phyloP scores from a whole-genome alignment of 495 filamentous ascomycete species.

The Hyaloscypha finlandica region DNA sequence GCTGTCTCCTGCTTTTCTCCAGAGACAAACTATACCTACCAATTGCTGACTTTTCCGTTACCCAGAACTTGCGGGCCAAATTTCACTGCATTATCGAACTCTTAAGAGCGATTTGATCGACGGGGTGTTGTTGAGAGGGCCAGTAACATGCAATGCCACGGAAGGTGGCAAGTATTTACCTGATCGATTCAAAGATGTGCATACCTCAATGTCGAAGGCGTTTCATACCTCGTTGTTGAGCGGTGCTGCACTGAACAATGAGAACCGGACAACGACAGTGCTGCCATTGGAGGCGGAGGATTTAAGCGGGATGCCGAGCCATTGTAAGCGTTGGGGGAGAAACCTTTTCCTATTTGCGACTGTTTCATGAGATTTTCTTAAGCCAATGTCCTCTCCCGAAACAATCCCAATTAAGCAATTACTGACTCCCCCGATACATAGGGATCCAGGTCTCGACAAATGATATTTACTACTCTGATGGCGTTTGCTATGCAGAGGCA shows the following conservation, averaged over 20 bases:
- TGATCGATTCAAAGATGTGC: slow-evolving; percentile 14
- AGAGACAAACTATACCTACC: background rate
- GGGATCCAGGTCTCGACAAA: slow-evolving; percentile 38
- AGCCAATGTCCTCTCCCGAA: too few relatives aligned
- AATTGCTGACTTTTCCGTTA: background rate
- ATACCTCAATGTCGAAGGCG: slow-evolving; percentile 29
- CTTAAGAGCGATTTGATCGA: background rate
- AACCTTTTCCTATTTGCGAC: too few relatives aligned
- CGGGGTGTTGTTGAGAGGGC: slow-evolving; percentile 36
- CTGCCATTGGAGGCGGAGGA: slow-evolving; percentile 35
- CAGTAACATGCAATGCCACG: slow-evolving; percentile 36
- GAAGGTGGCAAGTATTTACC: slow-evolving; percentile 28
- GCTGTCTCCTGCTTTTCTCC: background rate
- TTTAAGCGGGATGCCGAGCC: slow-evolving; percentile 29
- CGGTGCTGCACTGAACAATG: slow-evolving; percentile 18
- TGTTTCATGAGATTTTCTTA: too few relatives aligned
- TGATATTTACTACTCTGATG: slow-evolving; percentile 39
- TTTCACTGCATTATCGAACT: slow-evolving; percentile 27
- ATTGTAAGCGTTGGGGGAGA: slow-evolving; percentile 19
- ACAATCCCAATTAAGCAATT: too few relatives aligned
- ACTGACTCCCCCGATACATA: too few relatives aligned
- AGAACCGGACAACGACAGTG: slow-evolving; percentile 28
- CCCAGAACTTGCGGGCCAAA: slow-evolving; percentile 33
- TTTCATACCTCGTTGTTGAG: slow-evolving; percentile 33
- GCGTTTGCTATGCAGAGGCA: slow-evolving; percentile 38